Evolutionary conservation across 106 monocot species (phyloP).

Genomic region (Apostasia shenzhenica): DNA sequence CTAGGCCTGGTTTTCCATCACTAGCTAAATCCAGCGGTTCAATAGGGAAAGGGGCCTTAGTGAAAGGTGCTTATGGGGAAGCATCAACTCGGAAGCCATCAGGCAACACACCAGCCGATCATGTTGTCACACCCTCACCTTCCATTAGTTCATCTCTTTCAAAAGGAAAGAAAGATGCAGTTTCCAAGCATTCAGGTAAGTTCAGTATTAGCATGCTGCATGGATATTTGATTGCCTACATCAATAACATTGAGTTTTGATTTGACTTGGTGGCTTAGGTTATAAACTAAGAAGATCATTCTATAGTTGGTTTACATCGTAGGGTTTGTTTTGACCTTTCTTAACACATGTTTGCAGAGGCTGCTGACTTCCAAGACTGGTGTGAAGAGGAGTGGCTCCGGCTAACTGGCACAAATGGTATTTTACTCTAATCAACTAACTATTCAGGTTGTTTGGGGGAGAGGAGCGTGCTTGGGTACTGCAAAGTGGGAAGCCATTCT

Average conservation of each 20-base stretch:
- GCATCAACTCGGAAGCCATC: constrained; percentile 25
- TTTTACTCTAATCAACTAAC: no score
- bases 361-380: constrained; percentile 93
- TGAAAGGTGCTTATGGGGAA: constrained; percentile 18
- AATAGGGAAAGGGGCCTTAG: constrained; percentile 29
- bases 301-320: no score
- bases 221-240: no score
- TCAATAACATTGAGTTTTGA: neutral
- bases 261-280: neutral
- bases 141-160: constrained; percentile 16
- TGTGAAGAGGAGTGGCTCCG: constrained; percentile 63
- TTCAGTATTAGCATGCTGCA: neutral
- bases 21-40: constrained; percentile 29
- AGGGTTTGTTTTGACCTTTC: no score
- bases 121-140: constrained; percentile 19
- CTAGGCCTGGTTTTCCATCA: constrained; percentile 58
- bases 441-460: no score
- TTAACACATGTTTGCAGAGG: constrained; percentile 44
- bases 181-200: constrained; percentile 50
- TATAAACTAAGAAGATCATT: no score
- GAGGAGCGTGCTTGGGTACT: no score
- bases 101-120: constrained; percentile 13
- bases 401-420: constrained; percentile 87
- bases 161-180: constrained; percentile 43
- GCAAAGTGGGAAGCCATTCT: no score